Conservation (phyloP, 169 alveolate species). For the Plasmodium vivax region DNA sequence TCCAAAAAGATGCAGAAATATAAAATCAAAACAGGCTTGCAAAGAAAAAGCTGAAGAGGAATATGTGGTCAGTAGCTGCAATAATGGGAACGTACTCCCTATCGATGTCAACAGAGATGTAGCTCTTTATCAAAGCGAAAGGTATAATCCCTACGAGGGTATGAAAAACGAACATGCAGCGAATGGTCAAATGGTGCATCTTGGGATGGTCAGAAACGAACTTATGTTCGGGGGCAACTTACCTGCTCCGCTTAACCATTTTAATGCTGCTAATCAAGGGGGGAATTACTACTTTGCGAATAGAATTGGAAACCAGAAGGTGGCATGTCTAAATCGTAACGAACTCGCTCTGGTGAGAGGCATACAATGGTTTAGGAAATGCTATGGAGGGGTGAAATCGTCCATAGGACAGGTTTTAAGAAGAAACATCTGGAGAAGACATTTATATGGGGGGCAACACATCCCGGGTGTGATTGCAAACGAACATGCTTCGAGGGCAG, state of each 20-base stretch:
- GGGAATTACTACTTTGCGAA: background rate
- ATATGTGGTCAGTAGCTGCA: background rate
- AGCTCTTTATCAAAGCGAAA: background rate
- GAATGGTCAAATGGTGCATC: background rate
- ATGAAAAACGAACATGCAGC: background rate
- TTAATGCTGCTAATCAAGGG: background rate
- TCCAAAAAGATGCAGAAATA: background rate
- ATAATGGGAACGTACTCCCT: background rate
- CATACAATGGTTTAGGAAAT: background rate
- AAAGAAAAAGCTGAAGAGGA: background rate
- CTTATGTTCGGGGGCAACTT: background rate
- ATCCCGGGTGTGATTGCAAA: background rate
- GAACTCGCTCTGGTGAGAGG: background rate
- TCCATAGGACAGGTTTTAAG: background rate
- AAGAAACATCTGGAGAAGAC: background rate
- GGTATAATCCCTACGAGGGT: background rate
- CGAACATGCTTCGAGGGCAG: background rate
- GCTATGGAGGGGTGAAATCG: background rate
- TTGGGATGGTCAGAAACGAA: background rate
- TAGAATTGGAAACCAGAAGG: background rate
- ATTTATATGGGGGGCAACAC: background rate
- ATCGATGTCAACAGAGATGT: background rate
- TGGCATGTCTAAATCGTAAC: background rate
- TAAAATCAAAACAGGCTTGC: background rate
- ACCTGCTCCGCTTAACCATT: background rate